A percentile compares a stretch with the other conserved stretches of the same genome.
Conservation (phyloP, 495 filamentous ascomycete genomes). For the Aspergillus diversus region DNA sequence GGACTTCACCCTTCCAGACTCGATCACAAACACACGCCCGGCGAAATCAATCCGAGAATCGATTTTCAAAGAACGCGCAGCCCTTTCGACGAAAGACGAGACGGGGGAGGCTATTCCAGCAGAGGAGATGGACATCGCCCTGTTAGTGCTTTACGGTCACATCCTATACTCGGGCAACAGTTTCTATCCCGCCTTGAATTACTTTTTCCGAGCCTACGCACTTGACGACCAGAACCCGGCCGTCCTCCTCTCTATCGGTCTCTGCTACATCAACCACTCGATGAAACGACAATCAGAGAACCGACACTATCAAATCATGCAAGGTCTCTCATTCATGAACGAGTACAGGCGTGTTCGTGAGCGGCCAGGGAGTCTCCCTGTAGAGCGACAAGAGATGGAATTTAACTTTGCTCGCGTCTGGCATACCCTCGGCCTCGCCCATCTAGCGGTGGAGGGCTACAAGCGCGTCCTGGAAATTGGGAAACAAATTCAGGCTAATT, state of each 20-base stretch:
- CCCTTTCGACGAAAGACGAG: conserved; percentile 54
- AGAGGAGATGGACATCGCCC: conserved; percentile 65
- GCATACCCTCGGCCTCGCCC: conserved; percentile 76
- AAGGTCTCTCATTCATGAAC: conserved; percentile 80
- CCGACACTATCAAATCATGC: conserved; percentile 80
- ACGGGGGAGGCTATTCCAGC: conserved; percentile 51
- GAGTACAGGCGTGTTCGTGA: conserved; percentile 68
- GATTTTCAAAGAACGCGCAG: conserved; percentile 50
- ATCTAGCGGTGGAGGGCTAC: conserved; percentile 80
- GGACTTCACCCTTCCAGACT: conserved; percentile 61
- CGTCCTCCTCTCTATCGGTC: conserved; percentile 68
- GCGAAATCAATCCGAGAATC: conserved; percentile 32
- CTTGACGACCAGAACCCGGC: conserved; percentile 75
- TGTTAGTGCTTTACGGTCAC: conserved; percentile 87
- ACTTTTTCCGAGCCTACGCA: conserved; percentile 85
- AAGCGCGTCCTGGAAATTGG: conserved; percentile 56
- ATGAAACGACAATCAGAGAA: conserved; percentile 89
- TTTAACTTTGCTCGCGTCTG: conserved; percentile 86
- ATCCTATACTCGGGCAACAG: conserved; percentile 78
- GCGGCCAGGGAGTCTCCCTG: conserved; percentile 38
- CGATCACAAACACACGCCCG: conserved; percentile 23
- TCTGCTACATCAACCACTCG: conserved; percentile 81
- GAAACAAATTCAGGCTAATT: conserved; percentile 39
- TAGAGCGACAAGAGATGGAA: conserved; percentile 77
- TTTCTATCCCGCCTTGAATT: conserved; percentile 83